Base-by-base conservation (phyloP, 1,284 basidiomycete genomes). In the Testicularia cyperi region DNA sequence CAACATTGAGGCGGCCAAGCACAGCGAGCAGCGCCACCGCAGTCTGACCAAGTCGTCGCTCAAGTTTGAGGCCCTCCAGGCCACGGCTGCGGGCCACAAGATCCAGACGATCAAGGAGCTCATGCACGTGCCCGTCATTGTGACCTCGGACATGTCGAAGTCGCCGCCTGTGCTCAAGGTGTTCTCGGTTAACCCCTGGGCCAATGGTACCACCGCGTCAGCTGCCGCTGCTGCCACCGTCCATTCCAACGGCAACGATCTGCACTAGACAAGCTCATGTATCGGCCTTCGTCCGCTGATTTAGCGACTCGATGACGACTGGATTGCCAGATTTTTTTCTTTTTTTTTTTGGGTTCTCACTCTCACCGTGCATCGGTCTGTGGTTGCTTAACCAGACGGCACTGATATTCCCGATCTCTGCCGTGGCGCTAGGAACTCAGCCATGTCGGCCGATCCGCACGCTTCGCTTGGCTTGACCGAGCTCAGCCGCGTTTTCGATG, bases 101-200 rank as follows among this genome's bases (percentile, higher is more conserved):
- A 39, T 65, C 14, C 70, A 71, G 54, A 57, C 38, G n/a, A 62
- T 75, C 46, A 38, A 48, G 34, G 62, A 70, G 45, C 44, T 74
- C 13, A 49, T 46, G 36, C 54, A 57, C 29, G 44, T 74, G 5
- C 61, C 60, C 2, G 74, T 75, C 22, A 60, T 68, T 27, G 55
- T 75, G n/a, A 65, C 66, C 4, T 49, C 60, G 14, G 68, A 71
- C 38, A 66, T 75, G 61, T 53, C 55, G 18, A 74, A 71, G 65
- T 62, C 56, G 19, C 74, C 74, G 5, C 70, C 74, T 8, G 65
- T 72, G 26, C 35, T 75, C 34, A 74, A 70, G 49, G 70, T 75
- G 22, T 61, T 61, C 22, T 49, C 45, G 2, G 57, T 61, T 14
- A 61, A 61, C 21, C 57, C 57, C 7, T 61, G 20, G 19, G 33